Evolutionary conservation across 2,329 filamentous ascomycete genomes (phyloP).

Genomic region (Penicillium frequentans): DNA sequence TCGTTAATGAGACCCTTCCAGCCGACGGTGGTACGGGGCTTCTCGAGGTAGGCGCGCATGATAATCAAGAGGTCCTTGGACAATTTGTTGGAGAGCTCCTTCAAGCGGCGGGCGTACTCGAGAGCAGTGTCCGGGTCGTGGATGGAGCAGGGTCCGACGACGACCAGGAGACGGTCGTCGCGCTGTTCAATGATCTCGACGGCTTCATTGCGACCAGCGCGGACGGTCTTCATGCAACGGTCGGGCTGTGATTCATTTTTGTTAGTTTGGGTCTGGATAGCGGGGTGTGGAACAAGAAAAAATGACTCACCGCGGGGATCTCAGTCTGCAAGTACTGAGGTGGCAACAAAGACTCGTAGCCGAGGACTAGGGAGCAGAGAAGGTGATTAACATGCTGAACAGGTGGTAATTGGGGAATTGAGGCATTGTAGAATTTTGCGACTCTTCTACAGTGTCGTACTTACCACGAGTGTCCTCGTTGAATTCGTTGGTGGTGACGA

Average conservation of each 20-base stretch:
- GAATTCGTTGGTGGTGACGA: conserved; percentile 41
- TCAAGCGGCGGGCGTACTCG: conserved; percentile 82
- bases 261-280: conserved; percentile 61
- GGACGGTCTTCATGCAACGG: conserved; percentile 42
- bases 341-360: conserved; percentile 90
- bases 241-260: conserved; percentile 34
- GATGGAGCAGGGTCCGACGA: conserved; percentile 95
- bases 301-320: conserved; percentile 66
- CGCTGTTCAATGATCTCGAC: conserved; percentile 72
- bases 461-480: conserved; percentile 49
- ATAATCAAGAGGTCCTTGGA: conserved; percentile 83
- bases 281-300: conserved; percentile 38
- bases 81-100: conserved; percentile 75
- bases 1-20: conserved; percentile 99
- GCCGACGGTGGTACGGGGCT: conserved; percentile 94
- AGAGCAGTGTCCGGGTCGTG: conserved; percentile 87
- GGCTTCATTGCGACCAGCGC: conserved; percentile 53
- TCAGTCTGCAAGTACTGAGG: conserved; percentile 84
- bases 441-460: conserved; percentile 9
- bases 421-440: conserved; percentile 1
- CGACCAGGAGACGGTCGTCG: conserved; percentile 85
- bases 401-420: background rate
- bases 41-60: conserved; percentile 99
- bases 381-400: background rate
- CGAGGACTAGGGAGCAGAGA: conserved; percentile 67